A percentile compares a stretch with the other conserved stretches of the same genome.
These are phyloP conservation scores for Yamadazyma scolyti DNA, from an alignment of 805 yeast species.

Conservation along the genomic window DNA sequence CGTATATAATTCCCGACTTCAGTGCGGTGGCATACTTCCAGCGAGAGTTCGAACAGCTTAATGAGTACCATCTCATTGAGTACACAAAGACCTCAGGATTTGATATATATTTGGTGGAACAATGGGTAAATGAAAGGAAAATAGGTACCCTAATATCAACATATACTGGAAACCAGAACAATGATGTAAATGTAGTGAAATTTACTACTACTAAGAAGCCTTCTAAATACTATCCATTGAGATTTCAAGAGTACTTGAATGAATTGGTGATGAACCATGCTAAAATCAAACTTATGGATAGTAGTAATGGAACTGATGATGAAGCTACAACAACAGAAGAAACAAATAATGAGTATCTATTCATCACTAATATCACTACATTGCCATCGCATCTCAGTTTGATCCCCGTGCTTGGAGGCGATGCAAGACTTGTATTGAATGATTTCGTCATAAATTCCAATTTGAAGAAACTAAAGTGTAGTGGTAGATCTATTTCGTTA, in stretches of 20 bases:
- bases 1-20: constrained; percentile 54
- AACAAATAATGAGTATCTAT: constrained; percentile 37
- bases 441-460: constrained; percentile 72
- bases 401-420: constrained; percentile 66
- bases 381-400: constrained; percentile 73
- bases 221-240: constrained; percentile 44
- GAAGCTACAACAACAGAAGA: constrained; percentile 1
- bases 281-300: constrained; percentile 52
- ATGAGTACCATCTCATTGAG: constrained; percentile 40
- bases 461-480: constrained; percentile 72
- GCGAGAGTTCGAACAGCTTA: constrained; percentile 28
- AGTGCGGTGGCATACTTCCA: constrained; percentile 48
- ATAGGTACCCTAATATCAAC: constrained; percentile 69
- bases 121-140: constrained; percentile 80
- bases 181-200: constrained; percentile 54
- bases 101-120: constrained; percentile 90
- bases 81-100: constrained; percentile 61
- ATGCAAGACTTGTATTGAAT: constrained; percentile 46
- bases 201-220: constrained; percentile 52
- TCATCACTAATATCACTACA: constrained; percentile 78
- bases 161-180: constrained; percentile 79
- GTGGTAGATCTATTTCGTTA: constrained; percentile 78
- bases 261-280: constrained; percentile 66
- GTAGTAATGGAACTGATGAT: constrained; percentile 7
- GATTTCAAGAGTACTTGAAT: constrained; percentile 57